Percentiles rank a stretch among this genome's conserved stretches.
These are phyloP conservation scores for Tarenaya hassleriana DNA, from an alignment of 345 rosid genomes.

Conservation along the genomic window DNA sequence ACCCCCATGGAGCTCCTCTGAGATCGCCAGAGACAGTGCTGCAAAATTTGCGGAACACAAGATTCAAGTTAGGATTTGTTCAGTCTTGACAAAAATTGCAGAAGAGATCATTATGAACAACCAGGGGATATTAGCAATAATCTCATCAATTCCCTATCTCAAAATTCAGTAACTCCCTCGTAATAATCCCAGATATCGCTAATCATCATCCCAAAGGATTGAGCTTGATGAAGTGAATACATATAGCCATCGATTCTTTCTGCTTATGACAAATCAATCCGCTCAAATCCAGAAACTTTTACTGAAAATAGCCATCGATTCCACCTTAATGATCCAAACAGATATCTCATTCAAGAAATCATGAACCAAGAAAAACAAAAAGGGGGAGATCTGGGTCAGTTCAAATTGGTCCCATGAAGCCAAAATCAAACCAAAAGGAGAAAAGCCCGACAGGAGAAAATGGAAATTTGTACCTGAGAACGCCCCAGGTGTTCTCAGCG, in stretches of 20 bases:
- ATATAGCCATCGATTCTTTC: slow-evolving; percentile 1
- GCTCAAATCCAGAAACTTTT: slow-evolving; percentile 6
- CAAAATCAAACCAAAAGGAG: neutral
- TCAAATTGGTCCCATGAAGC: neutral
- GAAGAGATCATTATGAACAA: neutral
- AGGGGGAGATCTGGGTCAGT: neutral
- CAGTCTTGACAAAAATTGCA: slow-evolving; percentile 9
- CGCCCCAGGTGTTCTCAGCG: slow-evolving; percentile 77
- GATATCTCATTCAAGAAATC: too few species aligned
- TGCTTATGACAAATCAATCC: neutral
- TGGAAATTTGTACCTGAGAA: slow-evolving; percentile 45
- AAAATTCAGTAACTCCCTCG: neutral
- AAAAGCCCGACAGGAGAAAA: neutral
- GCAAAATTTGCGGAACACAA: slow-evolving; percentile 30
- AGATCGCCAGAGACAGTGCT: slow-evolving; percentile 68
- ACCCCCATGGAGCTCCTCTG: slow-evolving; percentile 89
- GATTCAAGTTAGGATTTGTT: slow-evolving; percentile 10
- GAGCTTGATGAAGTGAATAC: slow-evolving; percentile 2
- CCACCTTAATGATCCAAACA: neutral
- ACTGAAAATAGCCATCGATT: neutral
- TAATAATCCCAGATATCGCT: neutral
- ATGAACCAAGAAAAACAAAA: neutral
- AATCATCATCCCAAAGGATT: neutral
- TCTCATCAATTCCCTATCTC: neutral
- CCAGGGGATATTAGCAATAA: neutral